These are phyloP conservation scores for Lepiota brunneoincarnata DNA, from an alignment of 768 basidiomycete species.

Conservation along the genomic window DNA sequence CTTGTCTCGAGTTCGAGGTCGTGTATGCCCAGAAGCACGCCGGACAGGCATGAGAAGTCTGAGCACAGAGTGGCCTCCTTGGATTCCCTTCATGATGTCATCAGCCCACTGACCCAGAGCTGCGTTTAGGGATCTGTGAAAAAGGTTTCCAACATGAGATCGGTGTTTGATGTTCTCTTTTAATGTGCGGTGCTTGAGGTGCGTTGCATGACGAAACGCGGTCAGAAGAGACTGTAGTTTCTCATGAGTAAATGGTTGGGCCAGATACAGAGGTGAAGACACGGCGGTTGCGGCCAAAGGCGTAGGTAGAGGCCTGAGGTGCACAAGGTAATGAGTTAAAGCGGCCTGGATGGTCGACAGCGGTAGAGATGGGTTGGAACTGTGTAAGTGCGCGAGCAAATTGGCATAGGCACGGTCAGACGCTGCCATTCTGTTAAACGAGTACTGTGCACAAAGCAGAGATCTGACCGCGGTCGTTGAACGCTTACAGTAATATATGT, in stretches of 20 bases:
- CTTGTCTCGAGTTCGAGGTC: conserved; percentile 41
- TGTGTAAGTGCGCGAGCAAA: conserved; percentile 53
- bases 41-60: conserved; percentile 61
- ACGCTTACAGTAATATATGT: no score
- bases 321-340: conserved; percentile 57
- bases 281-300: conserved; percentile 56
- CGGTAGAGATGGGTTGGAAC: conserved; percentile 38
- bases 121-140: conserved; percentile 36
- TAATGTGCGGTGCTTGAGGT: conserved; percentile 46
- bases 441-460: background rate
- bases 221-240: conserved; percentile 49
- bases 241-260: conserved; percentile 38
- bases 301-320: conserved; percentile 48
- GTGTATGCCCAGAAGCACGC: conserved; percentile 61
- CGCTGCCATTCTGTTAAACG: conserved; percentile 16
- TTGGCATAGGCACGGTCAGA: conserved; percentile 25
- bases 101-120: conserved; percentile 49
- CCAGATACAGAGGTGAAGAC: conserved; percentile 51
- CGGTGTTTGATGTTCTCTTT: conserved; percentile 30
- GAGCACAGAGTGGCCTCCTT: conserved; percentile 63
- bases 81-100: conserved; percentile 53
- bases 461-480: no score
- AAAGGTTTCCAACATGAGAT: conserved; percentile 30
- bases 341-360: conserved; percentile 50
- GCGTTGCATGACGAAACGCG: conserved; percentile 60